Conservation (phyloP, 73 alveolate species). For the Paramecium tetraurelia region DNA sequence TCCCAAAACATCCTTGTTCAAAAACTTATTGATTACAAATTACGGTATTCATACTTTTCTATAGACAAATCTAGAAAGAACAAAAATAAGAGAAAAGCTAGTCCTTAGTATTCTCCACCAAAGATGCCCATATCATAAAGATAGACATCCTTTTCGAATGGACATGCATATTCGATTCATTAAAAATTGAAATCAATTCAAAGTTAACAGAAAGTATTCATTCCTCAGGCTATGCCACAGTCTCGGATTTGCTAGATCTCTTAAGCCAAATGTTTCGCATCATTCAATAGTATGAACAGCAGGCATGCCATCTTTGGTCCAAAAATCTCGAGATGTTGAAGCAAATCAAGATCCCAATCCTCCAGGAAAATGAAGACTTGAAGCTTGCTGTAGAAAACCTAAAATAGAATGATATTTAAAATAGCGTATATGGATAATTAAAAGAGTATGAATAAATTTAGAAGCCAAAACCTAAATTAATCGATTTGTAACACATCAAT, state of each 20-base stretch:
- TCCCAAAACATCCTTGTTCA: neutral
- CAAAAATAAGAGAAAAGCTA: constrained; percentile 8
- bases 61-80: neutral
- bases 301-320: constrained; percentile 44
- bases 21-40: neutral
- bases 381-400: neutral
- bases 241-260: neutral
- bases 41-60: neutral
- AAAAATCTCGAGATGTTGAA: constrained; percentile 5
- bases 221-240: constrained; percentile 57
- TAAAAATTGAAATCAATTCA: constrained; percentile 26
- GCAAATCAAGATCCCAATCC: constrained; percentile 14
- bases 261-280: constrained; percentile 1
- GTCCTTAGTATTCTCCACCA: constrained; percentile 49
- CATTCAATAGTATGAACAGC: neutral
- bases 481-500: neutral
- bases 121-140: constrained; percentile 25
- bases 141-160: constrained; percentile 25
- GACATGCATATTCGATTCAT: constrained; percentile 40
- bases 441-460: neutral
- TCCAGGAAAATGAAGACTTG: neutral
- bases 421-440: constrained; percentile 1
- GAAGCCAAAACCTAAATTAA: constrained; percentile 6
- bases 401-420: constrained; percentile 32
- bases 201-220: constrained; percentile 45